These are phyloP conservation scores for Dittrichia graveolens DNA, from an alignment of 129 eudicot genomes.

Conservation along the genomic window DNA sequence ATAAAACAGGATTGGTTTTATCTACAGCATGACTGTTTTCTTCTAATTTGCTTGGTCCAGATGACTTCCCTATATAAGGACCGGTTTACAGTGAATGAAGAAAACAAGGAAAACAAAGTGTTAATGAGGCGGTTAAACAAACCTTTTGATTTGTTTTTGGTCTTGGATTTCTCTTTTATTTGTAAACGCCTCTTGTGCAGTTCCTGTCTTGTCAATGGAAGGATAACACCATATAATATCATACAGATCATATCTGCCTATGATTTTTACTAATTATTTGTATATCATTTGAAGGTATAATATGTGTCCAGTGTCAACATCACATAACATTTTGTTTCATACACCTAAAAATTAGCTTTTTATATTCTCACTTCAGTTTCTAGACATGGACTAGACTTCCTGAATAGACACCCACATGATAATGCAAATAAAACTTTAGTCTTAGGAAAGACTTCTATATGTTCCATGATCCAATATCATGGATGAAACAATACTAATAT, in stretches of 20 bases:
- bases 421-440: too few species aligned
- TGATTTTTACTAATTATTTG: too few species aligned
- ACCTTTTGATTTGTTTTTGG: slow-evolving; percentile 63
- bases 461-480: too few species aligned
- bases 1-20: slow-evolving; percentile 18
- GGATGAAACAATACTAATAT: too few species aligned
- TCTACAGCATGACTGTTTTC: slow-evolving; percentile 31
- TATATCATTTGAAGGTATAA: too few species aligned
- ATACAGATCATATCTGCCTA: background rate
- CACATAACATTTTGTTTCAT: too few species aligned
- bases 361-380: too few species aligned
- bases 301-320: too few species aligned
- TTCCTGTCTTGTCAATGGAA: slow-evolving; percentile 44
- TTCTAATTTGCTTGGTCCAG: slow-evolving; percentile 26
- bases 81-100: background rate
- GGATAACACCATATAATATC: background rate
- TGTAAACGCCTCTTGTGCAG: slow-evolving; percentile 80
- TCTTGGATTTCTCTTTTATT: slow-evolving; percentile 60
- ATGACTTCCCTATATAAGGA: slow-evolving; percentile 32
- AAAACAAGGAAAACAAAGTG: background rate
- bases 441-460: too few species aligned
- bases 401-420: too few species aligned
- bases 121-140: background rate
- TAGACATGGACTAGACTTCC: too few species aligned
- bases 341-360: too few species aligned